These are phyloP conservation scores for Chrysanthemum makinoi DNA, from an alignment of 129 eudicot species.

Conservation along the genomic window DNA sequence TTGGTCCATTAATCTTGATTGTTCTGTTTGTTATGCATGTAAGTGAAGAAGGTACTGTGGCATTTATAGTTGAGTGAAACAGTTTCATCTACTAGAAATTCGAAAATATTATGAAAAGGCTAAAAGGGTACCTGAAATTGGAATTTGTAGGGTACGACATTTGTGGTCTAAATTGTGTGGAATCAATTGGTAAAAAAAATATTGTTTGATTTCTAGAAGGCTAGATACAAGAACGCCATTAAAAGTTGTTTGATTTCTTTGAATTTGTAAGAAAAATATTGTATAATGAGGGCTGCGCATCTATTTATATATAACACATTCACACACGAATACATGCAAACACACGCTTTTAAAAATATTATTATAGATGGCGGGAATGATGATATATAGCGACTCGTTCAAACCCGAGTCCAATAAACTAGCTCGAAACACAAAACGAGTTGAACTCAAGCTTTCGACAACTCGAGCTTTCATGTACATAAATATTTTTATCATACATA, in stretches of 20 bases:
- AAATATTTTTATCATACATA: too few species aligned
- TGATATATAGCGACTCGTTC: too few species aligned
- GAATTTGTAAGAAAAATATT: neutral
- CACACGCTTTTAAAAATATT: too few species aligned
- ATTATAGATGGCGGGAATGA: too few species aligned
- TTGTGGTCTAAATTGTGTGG: conserved; percentile 31
- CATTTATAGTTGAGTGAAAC: conserved; percentile 28
- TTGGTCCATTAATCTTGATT: conserved; percentile 19
- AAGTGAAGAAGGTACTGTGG: conserved; percentile 23
- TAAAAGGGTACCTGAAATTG: conserved; percentile 28
- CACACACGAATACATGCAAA: too few species aligned
- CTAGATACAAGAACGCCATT: conserved; percentile 16
- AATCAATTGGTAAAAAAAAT: conserved; percentile 26
- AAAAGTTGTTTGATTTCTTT: neutral
- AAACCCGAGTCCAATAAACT: too few species aligned
- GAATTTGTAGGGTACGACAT: neutral
- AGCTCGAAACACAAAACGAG: too few species aligned
- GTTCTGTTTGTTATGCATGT: conserved; percentile 25
- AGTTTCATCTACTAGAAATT: conserved; percentile 26
- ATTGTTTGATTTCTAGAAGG: neutral
- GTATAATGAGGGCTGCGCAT: neutral
- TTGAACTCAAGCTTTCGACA: too few species aligned
- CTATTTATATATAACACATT: neutral
- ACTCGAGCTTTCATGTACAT: too few species aligned
- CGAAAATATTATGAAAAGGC: conserved; percentile 20